A percentile compares a stretch with the other conserved stretches of the same genome.
Conservation (phyloP, 164 flowering plant species). For the Hamamelis virginiana region DNA sequence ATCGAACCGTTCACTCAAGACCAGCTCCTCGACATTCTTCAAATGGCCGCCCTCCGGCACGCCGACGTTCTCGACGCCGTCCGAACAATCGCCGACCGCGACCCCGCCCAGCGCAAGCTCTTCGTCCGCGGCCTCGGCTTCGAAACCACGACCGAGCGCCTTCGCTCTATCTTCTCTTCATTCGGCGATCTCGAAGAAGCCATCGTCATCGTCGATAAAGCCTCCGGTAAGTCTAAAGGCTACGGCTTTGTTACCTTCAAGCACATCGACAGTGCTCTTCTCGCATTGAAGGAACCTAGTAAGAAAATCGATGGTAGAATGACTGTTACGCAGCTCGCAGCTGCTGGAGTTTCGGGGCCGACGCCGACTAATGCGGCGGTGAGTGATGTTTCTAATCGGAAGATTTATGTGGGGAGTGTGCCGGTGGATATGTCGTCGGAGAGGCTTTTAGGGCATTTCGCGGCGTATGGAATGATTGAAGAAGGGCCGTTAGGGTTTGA, state of each 20-base stretch:
- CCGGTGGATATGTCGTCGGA: conserved; percentile 80
- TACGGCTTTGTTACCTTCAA: conserved; percentile 86
- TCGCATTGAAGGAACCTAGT: conserved; percentile 84
- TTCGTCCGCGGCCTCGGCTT: conserved; percentile 96
- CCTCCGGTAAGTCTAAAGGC: conserved; percentile 74
- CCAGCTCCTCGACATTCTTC: conserved; percentile 60
- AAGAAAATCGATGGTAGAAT: conserved; percentile 92
- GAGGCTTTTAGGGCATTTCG: conserved; percentile 59
- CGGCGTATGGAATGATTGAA: conserved; percentile 82
- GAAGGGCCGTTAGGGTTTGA: conserved; percentile 97
- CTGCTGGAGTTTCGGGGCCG: conserved; percentile 52
- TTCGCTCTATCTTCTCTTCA: conserved; percentile 59
- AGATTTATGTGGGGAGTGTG: conserved; percentile 85
- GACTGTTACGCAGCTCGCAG: conserved; percentile 85
- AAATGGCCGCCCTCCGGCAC: conserved; percentile 51
- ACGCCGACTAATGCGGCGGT: conserved; percentile 15
- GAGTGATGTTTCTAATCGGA: conserved; percentile 60
- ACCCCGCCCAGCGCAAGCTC: conserved; percentile 74
- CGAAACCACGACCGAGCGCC: conserved; percentile 83
- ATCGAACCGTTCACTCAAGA: conserved; percentile 59
- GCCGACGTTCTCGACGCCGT: conserved; percentile 63
- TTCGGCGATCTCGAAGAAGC: conserved; percentile 93
- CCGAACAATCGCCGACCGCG: conserved; percentile 67
- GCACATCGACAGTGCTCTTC: conserved; percentile 88
- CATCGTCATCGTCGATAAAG: conserved; percentile 76